Conservation (phyloP, 176 grass and related monocot genomes). For the Avena atlantica region DNA sequence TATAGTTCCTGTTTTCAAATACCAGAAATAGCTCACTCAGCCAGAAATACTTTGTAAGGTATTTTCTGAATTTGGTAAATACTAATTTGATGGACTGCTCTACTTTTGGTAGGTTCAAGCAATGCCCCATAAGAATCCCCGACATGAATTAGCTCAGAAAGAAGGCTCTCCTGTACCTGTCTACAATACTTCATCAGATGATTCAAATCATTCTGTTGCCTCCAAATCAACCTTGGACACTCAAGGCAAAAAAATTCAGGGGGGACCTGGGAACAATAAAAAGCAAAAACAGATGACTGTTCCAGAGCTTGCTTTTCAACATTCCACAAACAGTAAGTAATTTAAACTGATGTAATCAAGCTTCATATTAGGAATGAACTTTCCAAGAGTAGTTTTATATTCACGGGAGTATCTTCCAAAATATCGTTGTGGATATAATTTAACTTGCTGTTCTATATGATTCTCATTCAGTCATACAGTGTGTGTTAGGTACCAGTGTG, state of each 20-base stretch:
- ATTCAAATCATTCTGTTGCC: neutral
- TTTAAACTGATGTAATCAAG: slow-evolving; percentile 38
- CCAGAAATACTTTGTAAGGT: neutral
- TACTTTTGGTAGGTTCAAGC: slow-evolving; percentile 59
- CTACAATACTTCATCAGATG: slow-evolving; percentile 53
- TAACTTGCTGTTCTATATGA: neutral
- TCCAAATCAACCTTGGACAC: slow-evolving; percentile 68
- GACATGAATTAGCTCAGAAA: slow-evolving; percentile 79
- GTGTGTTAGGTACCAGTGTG: neutral
- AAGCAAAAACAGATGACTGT: slow-evolving; percentile 76
- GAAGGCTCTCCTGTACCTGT: slow-evolving; percentile 54
- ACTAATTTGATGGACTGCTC: slow-evolving; percentile 40
- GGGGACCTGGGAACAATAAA: slow-evolving; percentile 62
- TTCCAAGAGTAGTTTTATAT: neutral
- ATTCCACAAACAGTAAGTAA: slow-evolving; percentile 65
- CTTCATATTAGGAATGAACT: slow-evolving; percentile 19
- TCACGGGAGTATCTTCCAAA: slow-evolving; percentile 10
- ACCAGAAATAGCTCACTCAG: slow-evolving; percentile 6
- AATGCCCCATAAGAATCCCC: slow-evolving; percentile 54
- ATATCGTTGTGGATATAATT: neutral
- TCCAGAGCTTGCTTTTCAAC: slow-evolving; percentile 66
- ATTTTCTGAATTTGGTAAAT: slow-evolving; percentile 35
- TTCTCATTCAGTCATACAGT: neutral
- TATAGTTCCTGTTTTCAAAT: slow-evolving; percentile 28
- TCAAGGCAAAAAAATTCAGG: slow-evolving; percentile 55